These are phyloP conservation scores for Tricladium varicosporioides DNA, from an alignment of 2,329 filamentous ascomycete species.

Conservation along the genomic window DNA sequence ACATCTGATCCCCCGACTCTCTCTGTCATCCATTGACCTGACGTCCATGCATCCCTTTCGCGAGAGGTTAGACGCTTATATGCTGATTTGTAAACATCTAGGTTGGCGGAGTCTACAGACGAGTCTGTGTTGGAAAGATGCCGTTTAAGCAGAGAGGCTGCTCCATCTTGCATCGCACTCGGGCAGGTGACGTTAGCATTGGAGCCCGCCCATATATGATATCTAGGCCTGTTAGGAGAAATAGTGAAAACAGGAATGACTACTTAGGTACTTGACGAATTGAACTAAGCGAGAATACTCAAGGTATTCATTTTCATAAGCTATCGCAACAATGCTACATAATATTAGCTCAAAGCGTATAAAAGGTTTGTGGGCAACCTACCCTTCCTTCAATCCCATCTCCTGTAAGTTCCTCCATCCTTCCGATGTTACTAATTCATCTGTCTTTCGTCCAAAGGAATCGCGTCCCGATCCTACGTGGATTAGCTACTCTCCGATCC, in stretches of 20 bases:
- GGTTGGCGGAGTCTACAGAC: constrained; percentile 33
- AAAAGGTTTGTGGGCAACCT: constrained; percentile 5
- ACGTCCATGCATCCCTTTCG: constrained; percentile 61
- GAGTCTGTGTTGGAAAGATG: constrained; percentile 37
- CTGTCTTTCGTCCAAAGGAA: constrained; percentile 55
- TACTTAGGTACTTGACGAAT: constrained; percentile 46
- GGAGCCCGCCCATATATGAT: constrained; percentile 21
- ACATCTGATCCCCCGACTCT: constrained; percentile 68
- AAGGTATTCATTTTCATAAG: constrained; percentile 53
- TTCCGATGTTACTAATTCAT: constrained; percentile 60
- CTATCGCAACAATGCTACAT: constrained; percentile 52
- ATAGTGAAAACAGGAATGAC: not conserved
- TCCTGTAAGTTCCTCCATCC: constrained; percentile 64
- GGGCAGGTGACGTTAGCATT: constrained; percentile 21
- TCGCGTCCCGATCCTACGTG: constrained; percentile 2
- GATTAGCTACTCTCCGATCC: not conserved
- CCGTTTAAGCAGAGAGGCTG: constrained; percentile 48
- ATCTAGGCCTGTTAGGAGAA: constrained; percentile 10
- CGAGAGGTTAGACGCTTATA: constrained; percentile 53
- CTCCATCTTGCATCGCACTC: constrained; percentile 47
- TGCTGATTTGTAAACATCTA: constrained; percentile 49
- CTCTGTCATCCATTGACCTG: constrained; percentile 78
- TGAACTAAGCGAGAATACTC: constrained; percentile 56
- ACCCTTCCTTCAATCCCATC: constrained; percentile 56
- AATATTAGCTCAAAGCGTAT: not conserved